Conservation (phyloP, 768 basidiomycete genomes). For the Leccinum boreale region DNA sequence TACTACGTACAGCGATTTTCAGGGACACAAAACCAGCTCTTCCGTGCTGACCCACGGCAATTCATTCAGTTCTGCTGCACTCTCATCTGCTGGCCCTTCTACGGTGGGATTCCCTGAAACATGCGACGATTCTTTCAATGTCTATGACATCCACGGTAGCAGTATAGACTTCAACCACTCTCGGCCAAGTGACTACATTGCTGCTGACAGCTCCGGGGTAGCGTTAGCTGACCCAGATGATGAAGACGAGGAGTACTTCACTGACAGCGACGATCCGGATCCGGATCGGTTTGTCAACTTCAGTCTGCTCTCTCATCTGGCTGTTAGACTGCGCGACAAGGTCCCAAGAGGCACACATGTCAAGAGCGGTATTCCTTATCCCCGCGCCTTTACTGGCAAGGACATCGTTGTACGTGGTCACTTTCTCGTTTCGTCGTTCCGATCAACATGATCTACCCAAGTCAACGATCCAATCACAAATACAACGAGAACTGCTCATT, state of each 20-base stretch:
- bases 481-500: constrained; percentile 78
- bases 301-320: constrained; percentile 82
- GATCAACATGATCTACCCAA: constrained; percentile 29
- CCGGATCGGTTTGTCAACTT: constrained; percentile 83
- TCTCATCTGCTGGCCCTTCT: constrained; percentile 24
- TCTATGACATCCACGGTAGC: constrained; percentile 9
- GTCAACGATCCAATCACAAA: constrained; percentile 86
- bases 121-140: constrained; percentile 18
- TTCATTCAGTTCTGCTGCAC: constrained; percentile 18
- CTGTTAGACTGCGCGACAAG: constrained; percentile 85
- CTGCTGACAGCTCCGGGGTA: constrained; percentile 13
- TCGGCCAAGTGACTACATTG: constrained; percentile 17
- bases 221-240: constrained; percentile 26
- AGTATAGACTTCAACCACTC: constrained; percentile 27
- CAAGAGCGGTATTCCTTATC: constrained; percentile 91
- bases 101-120: constrained; percentile 17
- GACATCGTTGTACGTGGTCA: constrained; percentile 79
- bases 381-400: constrained; percentile 88
- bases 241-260: constrained; percentile 31
- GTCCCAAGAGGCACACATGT: constrained; percentile 85
- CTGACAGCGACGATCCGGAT: constrained; percentile 59
- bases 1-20: constrained; percentile 21
- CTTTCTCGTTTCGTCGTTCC: neutral
- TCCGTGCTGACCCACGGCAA: constrained; percentile 12
- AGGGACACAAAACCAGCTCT: constrained; percentile 13